Conservation (phyloP, 345 rosid genomes). For the Cardamine chenopodiifolia region DNA sequence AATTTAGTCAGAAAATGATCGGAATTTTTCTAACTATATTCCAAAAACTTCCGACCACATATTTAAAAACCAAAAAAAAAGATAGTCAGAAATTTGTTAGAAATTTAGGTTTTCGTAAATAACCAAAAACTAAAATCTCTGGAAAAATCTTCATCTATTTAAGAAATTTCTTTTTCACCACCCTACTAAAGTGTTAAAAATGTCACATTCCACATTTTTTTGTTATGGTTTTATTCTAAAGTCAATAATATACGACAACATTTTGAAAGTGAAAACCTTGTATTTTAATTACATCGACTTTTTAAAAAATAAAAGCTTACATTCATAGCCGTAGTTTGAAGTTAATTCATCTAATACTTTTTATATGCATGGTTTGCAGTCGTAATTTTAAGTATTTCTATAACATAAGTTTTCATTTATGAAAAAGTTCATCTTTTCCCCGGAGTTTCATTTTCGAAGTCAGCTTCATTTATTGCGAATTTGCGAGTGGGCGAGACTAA, state of each 20-base stretch:
- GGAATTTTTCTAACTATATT: no score
- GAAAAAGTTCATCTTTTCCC: not conserved
- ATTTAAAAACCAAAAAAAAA: no score
- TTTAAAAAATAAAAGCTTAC: no score
- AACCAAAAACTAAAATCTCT: not conserved
- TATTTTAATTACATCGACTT: not conserved
- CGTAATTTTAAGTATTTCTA: not conserved
- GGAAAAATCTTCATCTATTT: not conserved
- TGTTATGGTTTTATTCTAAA: not conserved
- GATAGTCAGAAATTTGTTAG: no score
- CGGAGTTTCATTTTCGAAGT: constrained; percentile 19
- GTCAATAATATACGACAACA: not conserved
- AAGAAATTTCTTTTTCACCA: not conserved
- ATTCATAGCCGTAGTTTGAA: no score
- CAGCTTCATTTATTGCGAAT: constrained; percentile 37
- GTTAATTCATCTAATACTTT: no score
- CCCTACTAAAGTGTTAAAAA: no score
- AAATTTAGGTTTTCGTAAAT: not conserved
- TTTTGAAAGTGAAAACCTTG: not conserved
- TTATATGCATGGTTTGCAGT: not conserved
- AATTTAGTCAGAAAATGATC: no score
- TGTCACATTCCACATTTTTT: no score
- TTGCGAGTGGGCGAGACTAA: constrained; percentile 30
- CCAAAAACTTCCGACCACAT: no score
- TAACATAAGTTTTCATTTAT: not conserved